phyloP scores from a whole-genome alignment of 495 filamentous ascomycete genomes.

The Aspergillus kassunensis region DNA sequence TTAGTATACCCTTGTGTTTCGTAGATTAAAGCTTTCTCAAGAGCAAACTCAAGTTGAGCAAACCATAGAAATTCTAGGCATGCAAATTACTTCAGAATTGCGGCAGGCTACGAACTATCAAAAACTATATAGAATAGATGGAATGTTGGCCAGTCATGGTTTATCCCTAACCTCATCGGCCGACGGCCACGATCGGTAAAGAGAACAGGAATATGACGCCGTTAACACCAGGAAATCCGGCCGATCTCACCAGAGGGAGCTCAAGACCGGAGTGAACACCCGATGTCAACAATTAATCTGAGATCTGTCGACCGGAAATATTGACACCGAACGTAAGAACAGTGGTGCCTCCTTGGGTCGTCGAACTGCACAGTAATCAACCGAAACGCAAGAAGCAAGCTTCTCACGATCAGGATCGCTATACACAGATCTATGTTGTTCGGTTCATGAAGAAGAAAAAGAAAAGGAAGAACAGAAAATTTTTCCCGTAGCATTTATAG shows the following conservation, averaged over 20 bases:
- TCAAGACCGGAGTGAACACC: conserved; percentile 51
- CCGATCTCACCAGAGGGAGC: conserved; percentile 72
- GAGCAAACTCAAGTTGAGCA: too few species aligned
- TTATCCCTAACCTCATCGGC: conserved; percentile 77
- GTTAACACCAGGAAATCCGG: conserved; percentile 53
- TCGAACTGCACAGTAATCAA: conserved; percentile 82
- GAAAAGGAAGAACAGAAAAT: conserved; percentile 20
- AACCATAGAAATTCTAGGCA: too few species aligned
- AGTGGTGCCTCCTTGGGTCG: conserved; percentile 74
- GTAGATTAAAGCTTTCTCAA: not conserved
- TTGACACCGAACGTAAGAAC: conserved; percentile 62
- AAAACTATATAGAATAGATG: not conserved
- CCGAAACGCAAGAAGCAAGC: conserved; percentile 52
- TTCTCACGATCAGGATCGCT: conserved; percentile 58
- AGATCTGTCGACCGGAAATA: conserved; percentile 89
- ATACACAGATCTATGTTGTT: conserved; percentile 75
- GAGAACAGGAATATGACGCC: conserved; percentile 84
- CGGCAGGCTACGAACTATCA: not conserved
- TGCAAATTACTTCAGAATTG: not conserved
- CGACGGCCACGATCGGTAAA: conserved; percentile 74
- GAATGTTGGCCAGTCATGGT: conserved; percentile 78
- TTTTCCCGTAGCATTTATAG: conserved; percentile 30
- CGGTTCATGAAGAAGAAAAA: conserved; percentile 45
- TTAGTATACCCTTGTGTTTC: not conserved
- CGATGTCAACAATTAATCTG: conserved; percentile 59